Evolutionary conservation across 2,329 filamentous ascomycete genomes (phyloP).

Genomic region (Simplicillium sp.): DNA sequence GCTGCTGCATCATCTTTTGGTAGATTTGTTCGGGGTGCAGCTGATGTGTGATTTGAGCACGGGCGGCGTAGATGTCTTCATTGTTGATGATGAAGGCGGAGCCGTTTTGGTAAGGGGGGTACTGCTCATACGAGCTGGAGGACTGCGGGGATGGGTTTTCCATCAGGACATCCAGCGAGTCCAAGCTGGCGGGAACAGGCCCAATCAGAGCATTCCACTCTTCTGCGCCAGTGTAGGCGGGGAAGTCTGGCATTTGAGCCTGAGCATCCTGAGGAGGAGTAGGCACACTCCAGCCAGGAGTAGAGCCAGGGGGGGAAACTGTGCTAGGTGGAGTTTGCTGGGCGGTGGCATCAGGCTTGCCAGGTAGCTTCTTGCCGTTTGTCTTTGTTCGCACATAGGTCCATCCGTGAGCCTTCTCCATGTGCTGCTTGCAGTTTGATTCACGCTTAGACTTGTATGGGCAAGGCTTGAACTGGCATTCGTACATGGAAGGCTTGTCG

Average conservation of each 20-base stretch:
- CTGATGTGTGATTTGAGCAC: slow-evolving; percentile 46
- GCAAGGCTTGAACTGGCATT: slow-evolving; percentile 76
- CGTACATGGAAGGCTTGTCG: slow-evolving; percentile 65
- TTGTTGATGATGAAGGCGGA: slow-evolving; percentile 51
- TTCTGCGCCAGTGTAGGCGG: slow-evolving; percentile 34
- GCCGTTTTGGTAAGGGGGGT: slow-evolving; percentile 51
- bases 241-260: slow-evolving; percentile 30
- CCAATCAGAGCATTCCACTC: slow-evolving; percentile 32
- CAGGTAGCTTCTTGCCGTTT: slow-evolving; percentile 58
- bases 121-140: slow-evolving; percentile 35
- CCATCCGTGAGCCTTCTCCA: slow-evolving; percentile 94
- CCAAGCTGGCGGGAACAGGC: slow-evolving; percentile 16
- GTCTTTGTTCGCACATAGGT: slow-evolving; percentile 87
- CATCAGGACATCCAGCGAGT: slow-evolving; percentile 31
- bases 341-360: slow-evolving; percentile 35
- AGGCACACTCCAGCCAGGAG: slow-evolving; percentile 35
- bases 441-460: slow-evolving; percentile 92
- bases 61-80: slow-evolving; percentile 53
- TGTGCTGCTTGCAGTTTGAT: slow-evolving; percentile 96
- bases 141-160: slow-evolving; percentile 27
- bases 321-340: slow-evolving; percentile 50
- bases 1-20: slow-evolving; percentile 33
- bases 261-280: slow-evolving; percentile 47
- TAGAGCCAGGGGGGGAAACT: slow-evolving; percentile 52
- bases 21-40: slow-evolving; percentile 27